Percentiles rank a stretch among this genome's conserved stretches.
Conservation (phyloP, 768 basidiomycete genomes). For the Hypholoma fasciculare region DNA sequence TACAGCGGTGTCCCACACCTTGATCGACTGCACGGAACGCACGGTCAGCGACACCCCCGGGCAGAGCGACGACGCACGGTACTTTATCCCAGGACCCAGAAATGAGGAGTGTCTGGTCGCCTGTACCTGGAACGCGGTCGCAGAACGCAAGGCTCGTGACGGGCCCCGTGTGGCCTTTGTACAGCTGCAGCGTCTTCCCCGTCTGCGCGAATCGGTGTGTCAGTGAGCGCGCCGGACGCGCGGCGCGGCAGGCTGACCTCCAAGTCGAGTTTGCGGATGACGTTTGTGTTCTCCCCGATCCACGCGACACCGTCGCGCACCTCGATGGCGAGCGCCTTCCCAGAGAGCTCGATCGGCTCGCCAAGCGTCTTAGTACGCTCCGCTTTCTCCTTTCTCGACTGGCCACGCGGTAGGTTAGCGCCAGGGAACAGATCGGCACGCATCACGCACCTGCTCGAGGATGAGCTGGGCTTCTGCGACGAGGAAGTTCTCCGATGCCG, state of each 20-base stretch:
- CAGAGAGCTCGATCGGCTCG: constrained; percentile 72
- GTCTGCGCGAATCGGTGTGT: constrained; percentile 47
- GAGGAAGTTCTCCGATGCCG: constrained; percentile 53
- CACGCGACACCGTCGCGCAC: constrained; percentile 70
- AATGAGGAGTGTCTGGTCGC: constrained; percentile 58
- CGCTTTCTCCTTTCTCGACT: constrained; percentile 77
- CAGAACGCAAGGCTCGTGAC: constrained; percentile 82
- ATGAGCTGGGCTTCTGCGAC: constrained; percentile 72
- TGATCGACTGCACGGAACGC: constrained; percentile 63
- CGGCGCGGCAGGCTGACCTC: constrained; percentile 49
- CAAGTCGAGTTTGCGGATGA: constrained; percentile 72
- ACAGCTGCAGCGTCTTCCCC: constrained; percentile 75
- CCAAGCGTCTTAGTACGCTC: constrained; percentile 72
- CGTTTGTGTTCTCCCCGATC: constrained; percentile 86
- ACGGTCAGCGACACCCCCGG: constrained; percentile 6
- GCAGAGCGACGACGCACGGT: constrained; percentile 2
- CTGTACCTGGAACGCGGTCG: constrained; percentile 38
- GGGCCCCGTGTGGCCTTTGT: constrained; percentile 85
- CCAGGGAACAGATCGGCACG: neutral
- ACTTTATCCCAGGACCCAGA: constrained; percentile 96
- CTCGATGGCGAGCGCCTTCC: constrained; percentile 72
- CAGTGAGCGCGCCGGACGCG: neutral
- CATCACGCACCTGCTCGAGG: constrained; percentile 51
- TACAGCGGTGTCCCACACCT: constrained; percentile 82
- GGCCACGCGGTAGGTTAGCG: constrained; percentile 6